A percentile compares a stretch with the other conserved stretches of the same genome.
These are phyloP conservation scores for Lagerstroemia speciosa DNA, from an alignment of 345 rosid genomes.

Conservation along the genomic window DNA sequence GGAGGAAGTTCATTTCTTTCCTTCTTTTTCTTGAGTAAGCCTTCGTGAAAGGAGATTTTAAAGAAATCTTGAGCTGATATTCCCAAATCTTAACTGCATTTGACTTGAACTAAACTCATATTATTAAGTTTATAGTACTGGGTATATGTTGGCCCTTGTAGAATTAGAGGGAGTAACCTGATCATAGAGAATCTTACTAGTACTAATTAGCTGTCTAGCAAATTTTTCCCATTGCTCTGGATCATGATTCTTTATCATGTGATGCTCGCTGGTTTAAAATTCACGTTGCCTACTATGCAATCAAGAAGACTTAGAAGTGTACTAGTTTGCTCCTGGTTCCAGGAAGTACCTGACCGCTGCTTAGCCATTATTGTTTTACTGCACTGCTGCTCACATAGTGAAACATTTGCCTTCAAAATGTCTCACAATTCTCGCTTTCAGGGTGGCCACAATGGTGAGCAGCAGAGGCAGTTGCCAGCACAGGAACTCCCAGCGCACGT, in stretches of 20 bases:
- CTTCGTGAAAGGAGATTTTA: no score
- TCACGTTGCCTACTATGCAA: background rate
- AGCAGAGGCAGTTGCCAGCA: constrained; percentile 47
- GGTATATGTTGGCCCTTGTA: background rate
- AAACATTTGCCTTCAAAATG: background rate
- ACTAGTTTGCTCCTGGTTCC: background rate
- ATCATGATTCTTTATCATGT: background rate
- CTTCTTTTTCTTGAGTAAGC: no score
- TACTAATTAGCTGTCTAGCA: background rate
- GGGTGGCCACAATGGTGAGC: constrained; percentile 45
- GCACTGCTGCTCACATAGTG: background rate
- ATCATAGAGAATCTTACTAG: background rate
- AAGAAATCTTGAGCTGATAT: no score
- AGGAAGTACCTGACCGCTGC: background rate
- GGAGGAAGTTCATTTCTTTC: no score
- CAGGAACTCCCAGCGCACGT: constrained; percentile 70
- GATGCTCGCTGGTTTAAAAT: background rate
- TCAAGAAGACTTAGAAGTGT: background rate
- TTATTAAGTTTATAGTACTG: background rate
- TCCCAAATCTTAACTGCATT: background rate
- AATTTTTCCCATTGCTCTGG: background rate
- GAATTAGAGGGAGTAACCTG: background rate
- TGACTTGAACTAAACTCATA: background rate
- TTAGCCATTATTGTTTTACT: background rate
- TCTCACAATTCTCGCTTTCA: constrained; percentile 11